Evolutionary conservation across 2,329 filamentous ascomycete species (phyloP).

Genomic region (Cladophialophora bantiana): DNA sequence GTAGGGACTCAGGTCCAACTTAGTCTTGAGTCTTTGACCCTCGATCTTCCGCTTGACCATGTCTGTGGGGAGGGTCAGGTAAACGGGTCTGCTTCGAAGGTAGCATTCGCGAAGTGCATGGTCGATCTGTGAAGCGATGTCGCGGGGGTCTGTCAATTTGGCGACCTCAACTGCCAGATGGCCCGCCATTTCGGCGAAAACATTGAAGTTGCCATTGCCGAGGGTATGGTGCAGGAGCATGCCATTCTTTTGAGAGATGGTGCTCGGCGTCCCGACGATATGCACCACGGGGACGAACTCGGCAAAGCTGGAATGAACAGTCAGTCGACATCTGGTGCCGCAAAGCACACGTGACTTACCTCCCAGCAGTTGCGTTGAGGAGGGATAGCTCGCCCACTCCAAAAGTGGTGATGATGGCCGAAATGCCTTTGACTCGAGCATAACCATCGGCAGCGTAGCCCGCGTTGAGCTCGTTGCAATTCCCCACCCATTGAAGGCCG

Average conservation of each 20-base stretch:
- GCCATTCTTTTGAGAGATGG: slow-evolving; percentile 57
- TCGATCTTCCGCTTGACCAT: slow-evolving; percentile 52
- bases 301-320: slow-evolving; percentile 55
- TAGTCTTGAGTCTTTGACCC: slow-evolving; percentile 71
- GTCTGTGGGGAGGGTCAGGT: slow-evolving; percentile 41
- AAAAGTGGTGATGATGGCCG: slow-evolving; percentile 60
- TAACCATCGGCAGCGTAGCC: slow-evolving; percentile 84
- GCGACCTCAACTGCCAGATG: slow-evolving; percentile 35
- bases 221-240: slow-evolving; percentile 48
- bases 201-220: slow-evolving; percentile 39
- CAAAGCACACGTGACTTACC: slow-evolving; percentile 61
- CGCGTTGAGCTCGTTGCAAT: slow-evolving; percentile 68
- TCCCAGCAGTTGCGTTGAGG: slow-evolving; percentile 46
- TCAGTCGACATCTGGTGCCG: slow-evolving; percentile 35
- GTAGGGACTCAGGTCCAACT: slow-evolving; percentile 55
- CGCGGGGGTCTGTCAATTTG: slow-evolving; percentile 35
- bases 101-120: slow-evolving; percentile 39
- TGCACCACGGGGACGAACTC: slow-evolving; percentile 66
- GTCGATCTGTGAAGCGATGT: slow-evolving; percentile 40
- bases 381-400: slow-evolving; percentile 61
- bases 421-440: slow-evolving; percentile 62
- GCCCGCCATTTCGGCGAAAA: slow-evolving; percentile 37
- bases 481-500: slow-evolving; percentile 66
- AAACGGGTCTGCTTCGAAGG: slow-evolving; percentile 39
- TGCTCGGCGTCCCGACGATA: slow-evolving; percentile 65